Base-by-base conservation (phyloP, 345 rosid species). In the Boechera divaricarpa region DNA sequence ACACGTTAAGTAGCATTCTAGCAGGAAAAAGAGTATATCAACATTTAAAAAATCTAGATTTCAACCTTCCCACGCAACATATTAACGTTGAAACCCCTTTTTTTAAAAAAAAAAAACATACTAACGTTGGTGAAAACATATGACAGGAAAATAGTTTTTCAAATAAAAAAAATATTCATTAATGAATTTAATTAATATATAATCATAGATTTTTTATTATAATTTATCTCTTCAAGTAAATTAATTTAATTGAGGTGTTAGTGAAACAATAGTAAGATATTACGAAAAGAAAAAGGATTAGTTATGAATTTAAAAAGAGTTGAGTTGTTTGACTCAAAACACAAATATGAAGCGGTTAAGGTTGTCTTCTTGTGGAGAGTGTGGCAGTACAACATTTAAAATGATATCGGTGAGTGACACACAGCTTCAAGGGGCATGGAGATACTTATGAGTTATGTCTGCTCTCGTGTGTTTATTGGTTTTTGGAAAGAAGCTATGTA, bases 341-440 rank as follows among this genome's bases (percentile, higher is more conserved):
- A 74, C 59, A 57, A 36, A 58, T 47, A 11, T 58, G 51, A 44
- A 69, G 7, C 65, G 80, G 75, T 69, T 55, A 69, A 42, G 52
- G 33, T 62, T 77, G 70, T 77, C 58, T 54, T 77, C 5, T 69
- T 62, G 57, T 62, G 73, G 49, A 64, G 66, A 57, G 42, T 57
- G 52, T 57, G 63, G 57, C 75, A 60, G 55, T 12, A 62, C 11
- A 32, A 62, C 75, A 62, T 69, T 52, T 68, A 8, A 51, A 61
- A n/a, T 24, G 15, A 60, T 76, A 57, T 52, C 42, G 59, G 18
- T 51, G 64, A 41, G 68, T 49, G 70, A 69, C 58, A 76, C 36
- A 76, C 45, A 67, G 56, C 70, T 62, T 42, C 41, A n/a, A 42
- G 51, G 70, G n/a, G 70, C 70, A 69, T 76, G 75, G 16, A 69